phyloP scores from a whole-genome alignment of 495 filamentous ascomycete species.

The Cladorrhinum samala region DNA sequence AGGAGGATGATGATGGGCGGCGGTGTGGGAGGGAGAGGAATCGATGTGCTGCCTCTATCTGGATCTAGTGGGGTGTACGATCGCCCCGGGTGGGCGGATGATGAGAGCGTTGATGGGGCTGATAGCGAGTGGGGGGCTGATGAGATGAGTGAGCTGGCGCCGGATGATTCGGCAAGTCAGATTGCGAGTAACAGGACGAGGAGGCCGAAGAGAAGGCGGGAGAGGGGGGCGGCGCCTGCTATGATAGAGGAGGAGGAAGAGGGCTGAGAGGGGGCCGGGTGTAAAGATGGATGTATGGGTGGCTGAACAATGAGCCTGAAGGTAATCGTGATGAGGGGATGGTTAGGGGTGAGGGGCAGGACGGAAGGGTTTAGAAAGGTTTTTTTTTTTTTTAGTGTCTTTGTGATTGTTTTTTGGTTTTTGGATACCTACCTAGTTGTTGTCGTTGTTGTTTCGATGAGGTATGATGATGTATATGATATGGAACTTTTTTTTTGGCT shows the following conservation, averaged over 20 bases:
- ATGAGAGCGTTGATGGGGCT: constrained; percentile 43
- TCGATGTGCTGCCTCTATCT: constrained; percentile 40
- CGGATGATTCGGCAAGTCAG: constrained; percentile 77
- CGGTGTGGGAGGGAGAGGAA: constrained; percentile 20
- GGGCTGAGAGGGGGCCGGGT: constrained; percentile 2
- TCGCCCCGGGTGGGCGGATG: constrained; percentile 40
- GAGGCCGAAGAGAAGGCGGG: constrained; percentile 62
- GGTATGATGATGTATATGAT: too few species aligned
- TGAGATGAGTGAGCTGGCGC: constrained; percentile 66
- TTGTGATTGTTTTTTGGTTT: too few species aligned
- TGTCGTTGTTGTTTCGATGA: too few species aligned
- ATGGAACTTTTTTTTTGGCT: too few species aligned
- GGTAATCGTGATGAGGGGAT: too few species aligned
- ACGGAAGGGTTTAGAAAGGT: too few species aligned
- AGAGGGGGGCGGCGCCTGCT: constrained; percentile 76
- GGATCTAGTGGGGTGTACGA: constrained; percentile 36
- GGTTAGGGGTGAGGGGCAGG: too few species aligned
- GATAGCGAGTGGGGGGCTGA: constrained; percentile 63
- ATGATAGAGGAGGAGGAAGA: constrained; percentile 71
- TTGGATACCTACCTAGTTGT: too few species aligned
- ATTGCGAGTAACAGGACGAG: constrained; percentile 69
- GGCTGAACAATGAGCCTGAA: too few species aligned
- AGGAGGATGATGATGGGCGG: too few species aligned
- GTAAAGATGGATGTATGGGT: too few species aligned
- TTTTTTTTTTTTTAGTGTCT: too few species aligned